phyloP scores from a whole-genome alignment of 1,284 basidiomycete genomes.

The Veloboletus limbatus region DNA sequence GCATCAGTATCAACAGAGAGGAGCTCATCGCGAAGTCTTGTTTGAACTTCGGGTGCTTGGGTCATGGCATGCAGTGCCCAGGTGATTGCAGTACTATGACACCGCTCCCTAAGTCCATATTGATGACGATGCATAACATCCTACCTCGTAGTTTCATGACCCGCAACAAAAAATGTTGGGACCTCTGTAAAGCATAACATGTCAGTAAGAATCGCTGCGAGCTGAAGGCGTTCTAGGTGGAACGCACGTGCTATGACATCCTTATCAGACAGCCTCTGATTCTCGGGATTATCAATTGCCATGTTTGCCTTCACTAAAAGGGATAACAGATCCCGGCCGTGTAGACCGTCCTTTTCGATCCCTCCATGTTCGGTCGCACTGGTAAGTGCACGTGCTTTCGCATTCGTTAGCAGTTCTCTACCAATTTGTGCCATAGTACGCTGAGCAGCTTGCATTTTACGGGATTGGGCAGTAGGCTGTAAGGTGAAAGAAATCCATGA shows the following conservation, averaged over 20 bases:
- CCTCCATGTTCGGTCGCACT: constrained; percentile 19
- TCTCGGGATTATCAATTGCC: constrained; percentile 52
- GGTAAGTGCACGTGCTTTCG: constrained; percentile 39
- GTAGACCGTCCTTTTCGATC: constrained; percentile 32
- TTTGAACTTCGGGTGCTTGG: constrained; percentile 53
- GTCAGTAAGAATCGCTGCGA: no score
- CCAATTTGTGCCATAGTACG: constrained; percentile 39
- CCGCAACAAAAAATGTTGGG: constrained; percentile 48
- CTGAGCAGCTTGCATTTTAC: constrained; percentile 17
- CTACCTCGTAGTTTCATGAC: constrained; percentile 78
- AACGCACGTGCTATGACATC: constrained; percentile 73
- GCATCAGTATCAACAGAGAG: constrained; percentile 45
- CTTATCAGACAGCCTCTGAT: constrained; percentile 63
- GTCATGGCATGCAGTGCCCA: constrained; percentile 69
- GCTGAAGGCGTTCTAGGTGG: no score
- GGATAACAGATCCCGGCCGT: constrained; percentile 50
- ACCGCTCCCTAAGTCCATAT: neutral
- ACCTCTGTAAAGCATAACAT: constrained; percentile 34
- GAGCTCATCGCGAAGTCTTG: constrained; percentile 69
- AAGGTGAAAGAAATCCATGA: neutral
- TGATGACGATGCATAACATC: neutral
- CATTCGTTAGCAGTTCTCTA: constrained; percentile 43
- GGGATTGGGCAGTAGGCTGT: constrained; percentile 18
- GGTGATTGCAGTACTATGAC: constrained; percentile 45
- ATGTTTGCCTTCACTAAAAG: constrained; percentile 65